Base-by-base conservation (phyloP, 495 filamentous ascomycete genomes). In the Trichoderma erinaceum region DNA sequence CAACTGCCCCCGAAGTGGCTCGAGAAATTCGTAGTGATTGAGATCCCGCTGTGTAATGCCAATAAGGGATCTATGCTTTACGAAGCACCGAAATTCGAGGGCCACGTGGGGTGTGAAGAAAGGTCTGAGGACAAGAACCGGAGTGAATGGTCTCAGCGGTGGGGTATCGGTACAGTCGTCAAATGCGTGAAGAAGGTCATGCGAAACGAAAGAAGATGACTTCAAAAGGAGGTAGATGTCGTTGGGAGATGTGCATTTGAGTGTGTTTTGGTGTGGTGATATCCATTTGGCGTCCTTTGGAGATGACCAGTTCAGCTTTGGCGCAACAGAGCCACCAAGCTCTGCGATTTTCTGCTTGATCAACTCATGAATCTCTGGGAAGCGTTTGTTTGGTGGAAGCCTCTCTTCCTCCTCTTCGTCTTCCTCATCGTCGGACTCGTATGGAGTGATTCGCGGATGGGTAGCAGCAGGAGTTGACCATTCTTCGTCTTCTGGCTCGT, bases 221-320 rank as follows among this genome's bases (percentile, higher is more conserved):
- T 99, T 98, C 2, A 99, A 83, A 3, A 99, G 82, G 15, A 98
- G 82, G 73, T 98, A 99, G 46, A 99, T 86, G 72, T 99, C 95
- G 71, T 93, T 93, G 0, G 95, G 84, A 1, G 85, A 87, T 0
- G 85, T 86, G 78, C 95, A 99, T 75, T 97, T 91, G 72, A 96
- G 87, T 44, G 89, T 93, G 72, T 98, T 98, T 35, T 91, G 92
- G 72, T 81, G 82, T 1, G 91, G 88, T 16, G 85, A 86, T 78
- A 99, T 98, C 87, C 92, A 97, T n/a, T 90, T 91, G 11, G 95
- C 96, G 75, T 99, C 95, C 76, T 97, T 97, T 0, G 95, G 95
- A 4, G 91, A 87, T 38, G 93, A 97, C 95, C 95, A 99, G 81
- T 98, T 97, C 29, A 99, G 81, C 73, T 99, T 99, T 3, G 96